Evolutionary conservation across 2,329 filamentous ascomycete species (phyloP).

Genomic region (Neonectria magnoliae): DNA sequence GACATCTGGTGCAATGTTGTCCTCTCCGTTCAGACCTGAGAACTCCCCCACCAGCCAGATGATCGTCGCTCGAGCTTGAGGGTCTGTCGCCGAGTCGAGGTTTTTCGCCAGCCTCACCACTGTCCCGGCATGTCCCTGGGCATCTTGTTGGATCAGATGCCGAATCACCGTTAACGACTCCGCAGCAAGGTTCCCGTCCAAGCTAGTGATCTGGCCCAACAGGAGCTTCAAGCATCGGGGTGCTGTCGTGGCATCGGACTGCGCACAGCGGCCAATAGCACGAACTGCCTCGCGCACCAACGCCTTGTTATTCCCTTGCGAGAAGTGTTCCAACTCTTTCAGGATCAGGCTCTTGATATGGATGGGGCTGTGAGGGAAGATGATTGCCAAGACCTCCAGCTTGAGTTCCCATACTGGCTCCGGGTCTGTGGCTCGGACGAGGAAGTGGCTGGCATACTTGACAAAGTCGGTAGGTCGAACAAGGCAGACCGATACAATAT

Average conservation of each 20-base stretch:
- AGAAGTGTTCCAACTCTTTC: slow-evolving; percentile 94
- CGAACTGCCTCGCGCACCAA: slow-evolving; percentile 90
- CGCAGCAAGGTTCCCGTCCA: slow-evolving; percentile 87
- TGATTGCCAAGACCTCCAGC: slow-evolving; percentile 87
- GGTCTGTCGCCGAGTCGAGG: slow-evolving; percentile 86
- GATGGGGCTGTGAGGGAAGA: slow-evolving; percentile 83
- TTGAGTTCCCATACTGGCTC: slow-evolving; percentile 90
- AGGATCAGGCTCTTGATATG: slow-evolving; percentile 87
- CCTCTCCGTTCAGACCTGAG: slow-evolving; percentile 78
- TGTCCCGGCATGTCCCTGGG: slow-evolving; percentile 81
- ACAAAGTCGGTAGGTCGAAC: slow-evolving; percentile 82
- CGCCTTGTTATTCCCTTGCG: slow-evolving; percentile 74
- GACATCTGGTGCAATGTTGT: slow-evolving; percentile 94
- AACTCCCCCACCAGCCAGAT: slow-evolving; percentile 98
- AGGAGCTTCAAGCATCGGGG: slow-evolving; percentile 84
- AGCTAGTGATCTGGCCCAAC: slow-evolving; percentile 85
- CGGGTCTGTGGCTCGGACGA: slow-evolving; percentile 82
- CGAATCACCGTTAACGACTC: slow-evolving; percentile 95
- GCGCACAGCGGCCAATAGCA: slow-evolving; percentile 93
- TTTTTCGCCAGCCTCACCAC: slow-evolving; percentile 91
- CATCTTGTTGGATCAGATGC: slow-evolving; percentile 93
- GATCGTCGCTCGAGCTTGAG: slow-evolving; percentile 90
- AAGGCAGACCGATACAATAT: slow-evolving; percentile 93
- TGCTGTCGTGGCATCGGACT: slow-evolving; percentile 76
- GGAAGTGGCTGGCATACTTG: slow-evolving; percentile 87